These are phyloP conservation scores for Cucumis sativus DNA, from an alignment of 306 rosid species.

Conservation along the genomic window Cucumber_9930_V3 NC_026656.2:10251001-10251500, in stretches of 20 bases:
- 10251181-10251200: neutral
- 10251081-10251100: neutral
- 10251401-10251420: neutral
- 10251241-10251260: neutral
- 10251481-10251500: neutral
- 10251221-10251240: neutral
- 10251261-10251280: neutral
- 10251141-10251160: neutral
- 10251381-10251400: neutral
- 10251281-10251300: conserved; percentile 6
- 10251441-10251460: too few species aligned
- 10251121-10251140: neutral
- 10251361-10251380: neutral
- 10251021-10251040: neutral
- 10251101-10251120: neutral
- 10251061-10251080: too few species aligned
- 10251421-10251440: neutral
- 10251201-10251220: conserved; percentile 3
- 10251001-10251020: too few species aligned
- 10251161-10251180: neutral
- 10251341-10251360: neutral
- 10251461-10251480: neutral
- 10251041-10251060: neutral
- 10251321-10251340: neutral
- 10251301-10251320: neutral